A percentile compares a stretch with the other conserved stretches of the same genome.
Evolutionary conservation across 345 rosid genomes (phyloP).

Genomic region (Eucalyptus sideroxylon): DNA sequence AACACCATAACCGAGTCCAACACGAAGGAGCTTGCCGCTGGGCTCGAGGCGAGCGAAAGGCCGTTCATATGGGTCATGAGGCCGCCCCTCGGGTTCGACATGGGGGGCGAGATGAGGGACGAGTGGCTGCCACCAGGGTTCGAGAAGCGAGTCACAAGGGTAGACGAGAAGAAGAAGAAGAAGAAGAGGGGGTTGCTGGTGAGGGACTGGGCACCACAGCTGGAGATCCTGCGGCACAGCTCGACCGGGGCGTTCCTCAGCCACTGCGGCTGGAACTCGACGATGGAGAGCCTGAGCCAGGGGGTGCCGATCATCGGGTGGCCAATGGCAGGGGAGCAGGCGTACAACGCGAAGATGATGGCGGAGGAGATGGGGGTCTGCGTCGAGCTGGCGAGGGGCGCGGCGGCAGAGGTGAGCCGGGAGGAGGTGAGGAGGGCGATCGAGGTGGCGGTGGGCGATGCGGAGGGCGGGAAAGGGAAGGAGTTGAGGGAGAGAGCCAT

Average conservation of each 20-base stretch:
- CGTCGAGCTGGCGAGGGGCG: constrained; percentile 30
- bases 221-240: constrained; percentile 28
- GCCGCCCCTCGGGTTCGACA: constrained; percentile 33
- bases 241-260: constrained; percentile 36
- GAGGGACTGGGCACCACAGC: constrained; percentile 37
- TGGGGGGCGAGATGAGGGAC: constrained; percentile 10
- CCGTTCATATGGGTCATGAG: constrained; percentile 43
- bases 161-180: neutral
- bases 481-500: neutral
- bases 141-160: neutral
- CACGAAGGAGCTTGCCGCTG: constrained; percentile 34
- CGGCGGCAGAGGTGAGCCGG: neutral
- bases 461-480: neutral
- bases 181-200: constrained; percentile 21
- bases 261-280: constrained; percentile 55
- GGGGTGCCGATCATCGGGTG: constrained; percentile 44
- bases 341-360: constrained; percentile 33
- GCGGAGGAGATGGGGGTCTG: constrained; percentile 41
- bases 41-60: constrained; percentile 20
- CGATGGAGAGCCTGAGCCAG: constrained; percentile 41
- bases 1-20: constrained; percentile 23
- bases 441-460: neutral
- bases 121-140: constrained; percentile 46
- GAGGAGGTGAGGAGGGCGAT: neutral
- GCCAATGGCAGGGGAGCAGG: constrained; percentile 44